These are phyloP conservation scores for Pedinophyceae sp. DNA, from an alignment of 139 green algal species.

Conservation along the genomic window DNA sequence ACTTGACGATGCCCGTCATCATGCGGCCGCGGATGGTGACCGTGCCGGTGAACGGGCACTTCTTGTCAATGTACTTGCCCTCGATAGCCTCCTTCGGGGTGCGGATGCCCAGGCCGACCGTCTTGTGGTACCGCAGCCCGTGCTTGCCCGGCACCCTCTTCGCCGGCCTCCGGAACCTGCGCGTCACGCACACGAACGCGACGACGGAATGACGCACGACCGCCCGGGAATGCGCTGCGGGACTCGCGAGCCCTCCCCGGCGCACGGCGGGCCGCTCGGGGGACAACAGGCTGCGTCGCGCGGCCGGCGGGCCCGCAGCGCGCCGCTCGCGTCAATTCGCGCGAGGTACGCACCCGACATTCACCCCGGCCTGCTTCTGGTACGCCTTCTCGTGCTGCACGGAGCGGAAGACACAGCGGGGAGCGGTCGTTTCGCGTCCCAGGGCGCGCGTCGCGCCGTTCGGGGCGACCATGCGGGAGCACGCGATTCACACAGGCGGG, in stretches of 20 bases:
- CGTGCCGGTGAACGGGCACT: conserved; percentile 99
- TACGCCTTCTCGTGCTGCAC: conserved; percentile 76
- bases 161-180: conserved; percentile 48
- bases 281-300: background rate
- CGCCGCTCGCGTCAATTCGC: background rate
- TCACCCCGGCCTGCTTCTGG: conserved; percentile 87
- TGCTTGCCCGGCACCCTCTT: conserved; percentile 73
- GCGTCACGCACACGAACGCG: background rate
- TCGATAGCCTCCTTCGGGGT: conserved; percentile 95
- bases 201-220: background rate
- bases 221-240: conserved; percentile 1
- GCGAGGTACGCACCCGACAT: conserved; percentile 40
- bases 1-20: conserved; percentile 74
- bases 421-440: too few species aligned
- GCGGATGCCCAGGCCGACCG: conserved; percentile 94
- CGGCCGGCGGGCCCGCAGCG: background rate
- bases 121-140: conserved; percentile 82
- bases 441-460: too few species aligned
- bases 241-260: background rate
- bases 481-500: too few species aligned
- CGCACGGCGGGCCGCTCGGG: background rate
- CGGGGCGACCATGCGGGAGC: too few species aligned
- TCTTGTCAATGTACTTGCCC: conserved; percentile 99
- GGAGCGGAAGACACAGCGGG: background rate
- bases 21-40: conserved; percentile 95